Percentiles rank a stretch among this genome's conserved stretches.
These are phyloP conservation scores for Fonsecaea erecta DNA, from an alignment of 2,329 filamentous ascomycete species.

Conservation along the genomic window DNA sequence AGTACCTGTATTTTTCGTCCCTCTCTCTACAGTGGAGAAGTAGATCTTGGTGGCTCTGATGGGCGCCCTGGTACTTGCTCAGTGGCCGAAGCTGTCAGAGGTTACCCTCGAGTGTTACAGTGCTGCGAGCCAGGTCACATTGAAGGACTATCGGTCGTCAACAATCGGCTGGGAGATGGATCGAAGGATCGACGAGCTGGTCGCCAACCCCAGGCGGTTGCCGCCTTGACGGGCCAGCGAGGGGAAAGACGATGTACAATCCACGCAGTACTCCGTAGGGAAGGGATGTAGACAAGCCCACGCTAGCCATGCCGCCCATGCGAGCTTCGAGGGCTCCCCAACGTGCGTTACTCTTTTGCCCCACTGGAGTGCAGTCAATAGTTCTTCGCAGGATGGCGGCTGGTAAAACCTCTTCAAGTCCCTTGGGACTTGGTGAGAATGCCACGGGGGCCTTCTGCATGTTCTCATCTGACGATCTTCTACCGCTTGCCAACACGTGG, in stretches of 20 bases:
- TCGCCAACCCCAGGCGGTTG: background rate
- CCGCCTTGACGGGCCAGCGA: background rate
- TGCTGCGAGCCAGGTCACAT: conserved; percentile 15
- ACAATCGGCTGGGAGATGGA: conserved; percentile 5
- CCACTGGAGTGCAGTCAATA: background rate
- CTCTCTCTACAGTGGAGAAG: background rate
- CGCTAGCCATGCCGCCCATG: background rate
- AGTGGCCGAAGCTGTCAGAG: background rate
- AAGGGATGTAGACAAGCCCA: background rate
- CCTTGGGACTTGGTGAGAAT: background rate
- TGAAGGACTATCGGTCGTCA: conserved; percentile 15
- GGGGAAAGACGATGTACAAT: background rate
- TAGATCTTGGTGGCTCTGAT: conserved; percentile 16
- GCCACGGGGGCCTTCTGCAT: background rate
- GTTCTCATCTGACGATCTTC: background rate
- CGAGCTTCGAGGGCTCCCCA: background rate
- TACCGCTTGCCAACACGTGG: background rate
- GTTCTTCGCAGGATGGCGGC: conserved; percentile 2
- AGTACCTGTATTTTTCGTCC: conserved; percentile 10
- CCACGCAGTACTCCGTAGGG: background rate
- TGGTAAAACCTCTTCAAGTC: background rate
- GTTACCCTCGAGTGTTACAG: conserved; percentile 19
- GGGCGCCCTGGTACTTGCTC: conserved; percentile 2
- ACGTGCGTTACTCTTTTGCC: background rate
- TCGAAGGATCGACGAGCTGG: background rate